These are phyloP conservation scores for Aspergillus steynii DNA, from an alignment of 495 filamentous ascomycete species.

Conservation along the genomic window DNA sequence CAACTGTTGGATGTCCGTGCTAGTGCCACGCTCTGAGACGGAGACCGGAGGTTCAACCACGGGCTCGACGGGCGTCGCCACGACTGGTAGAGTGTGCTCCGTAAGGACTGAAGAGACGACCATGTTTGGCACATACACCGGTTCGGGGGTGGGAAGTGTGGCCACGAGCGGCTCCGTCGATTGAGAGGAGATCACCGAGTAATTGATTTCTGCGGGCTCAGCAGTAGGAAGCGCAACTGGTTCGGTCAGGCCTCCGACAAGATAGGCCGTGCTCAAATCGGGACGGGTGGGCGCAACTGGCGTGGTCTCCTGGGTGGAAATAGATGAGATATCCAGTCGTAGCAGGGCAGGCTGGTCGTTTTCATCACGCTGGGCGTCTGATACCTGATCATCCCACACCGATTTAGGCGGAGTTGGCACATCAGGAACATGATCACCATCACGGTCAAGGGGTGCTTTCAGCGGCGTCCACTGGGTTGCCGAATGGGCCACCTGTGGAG, in stretches of 20 bases:
- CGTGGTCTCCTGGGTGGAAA: conserved; percentile 39
- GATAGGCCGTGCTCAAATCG: conserved; percentile 34
- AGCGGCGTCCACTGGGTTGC: conserved; percentile 41
- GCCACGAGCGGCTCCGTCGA: conserved; percentile 31
- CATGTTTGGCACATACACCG: conserved; percentile 25
- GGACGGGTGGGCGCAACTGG: conserved; percentile 34
- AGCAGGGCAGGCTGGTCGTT: conserved; percentile 20
- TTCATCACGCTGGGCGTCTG: conserved; percentile 18
- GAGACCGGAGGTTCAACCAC: conserved; percentile 16
- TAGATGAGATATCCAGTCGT: conserved; percentile 36
- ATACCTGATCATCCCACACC: conserved; percentile 35
- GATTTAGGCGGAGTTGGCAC: conserved; percentile 43
- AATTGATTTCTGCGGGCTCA: conserved; percentile 22
- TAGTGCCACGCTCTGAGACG: conserved; percentile 14
- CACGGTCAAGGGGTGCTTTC: conserved; percentile 21
- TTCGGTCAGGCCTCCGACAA: conserved; percentile 30
- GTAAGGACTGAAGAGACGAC: conserved; percentile 26
- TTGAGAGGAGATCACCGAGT: conserved; percentile 35
- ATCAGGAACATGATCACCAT: conserved; percentile 31
- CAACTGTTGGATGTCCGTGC: conserved; percentile 27
- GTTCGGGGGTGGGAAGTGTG: conserved; percentile 23
- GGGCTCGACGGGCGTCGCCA: conserved; percentile 17
- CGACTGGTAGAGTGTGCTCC: conserved; percentile 25
- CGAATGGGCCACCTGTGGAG: conserved; percentile 32
- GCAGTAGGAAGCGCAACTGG: conserved; percentile 28